Evolutionary conservation across 257 asterid species (phyloP).

Genomic region (Rubia yunnanensis): DNA sequence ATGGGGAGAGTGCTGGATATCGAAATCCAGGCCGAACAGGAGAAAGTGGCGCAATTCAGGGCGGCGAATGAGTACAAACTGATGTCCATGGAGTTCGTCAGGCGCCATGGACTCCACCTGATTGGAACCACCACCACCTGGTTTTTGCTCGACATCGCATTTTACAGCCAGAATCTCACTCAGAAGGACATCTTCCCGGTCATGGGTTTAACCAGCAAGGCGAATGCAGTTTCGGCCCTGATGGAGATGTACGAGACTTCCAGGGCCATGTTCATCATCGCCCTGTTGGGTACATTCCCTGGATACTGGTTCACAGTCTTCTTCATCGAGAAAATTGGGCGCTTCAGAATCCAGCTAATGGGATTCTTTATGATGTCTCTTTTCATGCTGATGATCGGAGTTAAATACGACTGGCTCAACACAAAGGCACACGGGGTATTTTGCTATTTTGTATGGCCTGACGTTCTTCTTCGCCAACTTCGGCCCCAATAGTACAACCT

Average conservation of each 20-base stretch:
- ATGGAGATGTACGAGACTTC: slow-evolving; percentile 22
- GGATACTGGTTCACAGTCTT: slow-evolving; percentile 25
- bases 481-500: slow-evolving; percentile 25
- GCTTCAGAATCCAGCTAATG: slow-evolving; percentile 21
- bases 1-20: slow-evolving; percentile 18
- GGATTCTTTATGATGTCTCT: slow-evolving; percentile 27
- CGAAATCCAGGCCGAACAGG: slow-evolving; percentile 22
- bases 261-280: slow-evolving; percentile 24
- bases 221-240: slow-evolving; percentile 10
- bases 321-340: slow-evolving; percentile 23
- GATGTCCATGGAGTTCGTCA: slow-evolving; percentile 15
- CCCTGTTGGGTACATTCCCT: slow-evolving; percentile 27
- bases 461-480: slow-evolving; percentile 28
- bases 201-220: slow-evolving; percentile 16
- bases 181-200: slow-evolving; percentile 24
- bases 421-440: slow-evolving; percentile 7
- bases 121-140: slow-evolving; percentile 22
- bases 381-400: slow-evolving; percentile 23
- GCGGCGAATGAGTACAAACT: slow-evolving; percentile 18
- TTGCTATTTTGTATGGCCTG: slow-evolving; percentile 20
- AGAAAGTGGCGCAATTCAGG: slow-evolving; percentile 16
- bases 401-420: slow-evolving; percentile 14
- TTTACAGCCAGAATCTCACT: slow-evolving; percentile 24
- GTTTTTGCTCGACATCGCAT: slow-evolving; percentile 25
- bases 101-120: slow-evolving; percentile 22